Base-by-base conservation (phyloP, 306 rosid genomes). In the Citrullus mucosospermus region DNA sequence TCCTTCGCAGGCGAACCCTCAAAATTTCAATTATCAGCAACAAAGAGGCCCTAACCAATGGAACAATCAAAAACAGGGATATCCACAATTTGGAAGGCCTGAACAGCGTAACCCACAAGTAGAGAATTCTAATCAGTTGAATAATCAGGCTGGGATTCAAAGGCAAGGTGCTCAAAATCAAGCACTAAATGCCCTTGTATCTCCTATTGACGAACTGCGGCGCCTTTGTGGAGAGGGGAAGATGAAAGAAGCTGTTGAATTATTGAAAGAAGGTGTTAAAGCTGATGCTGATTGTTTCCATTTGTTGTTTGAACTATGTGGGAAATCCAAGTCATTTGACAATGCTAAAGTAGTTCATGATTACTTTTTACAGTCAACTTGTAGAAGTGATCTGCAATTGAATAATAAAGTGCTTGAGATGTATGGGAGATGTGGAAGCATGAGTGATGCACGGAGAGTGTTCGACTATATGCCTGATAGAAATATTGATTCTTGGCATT, bases 391-490 rank as follows among this genome's bases (percentile, higher is more conserved):
- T 65, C 80, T 68, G 48, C 80, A 78, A 65, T 75, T 90, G 87
- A 90, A 75, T 57, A 84, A 88, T 82, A 86, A 88, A 85, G 97
- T 91, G 72, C 81, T 93, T 66, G 93, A 86, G 53, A 90, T 93
- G 98, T 88, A 85, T 79, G 92, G 87, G 41, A 91, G 83, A 60
- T 93, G 97, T 76, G 91, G 82, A 38, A 90, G 93, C 80, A 89
- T 88, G 96, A 88, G 85, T 54, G 96, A 88, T 88, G 92, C 96
- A 18, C 89, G 88, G 14, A 89, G 98, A 56, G 97, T 93, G 88
- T 93, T 93, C 51, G 97, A 93, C 85, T 93, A 91, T 82, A 85
- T 93, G 92, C 86, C 91, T 7, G 90, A 88, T 7, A 83, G 88
- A 80, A 84, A 78, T 70, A 84, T 90, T 73, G 88, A 93, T 60